phyloP scores from a whole-genome alignment of 257 asterid genomes.

The Anisodus tanguticus region DNA sequence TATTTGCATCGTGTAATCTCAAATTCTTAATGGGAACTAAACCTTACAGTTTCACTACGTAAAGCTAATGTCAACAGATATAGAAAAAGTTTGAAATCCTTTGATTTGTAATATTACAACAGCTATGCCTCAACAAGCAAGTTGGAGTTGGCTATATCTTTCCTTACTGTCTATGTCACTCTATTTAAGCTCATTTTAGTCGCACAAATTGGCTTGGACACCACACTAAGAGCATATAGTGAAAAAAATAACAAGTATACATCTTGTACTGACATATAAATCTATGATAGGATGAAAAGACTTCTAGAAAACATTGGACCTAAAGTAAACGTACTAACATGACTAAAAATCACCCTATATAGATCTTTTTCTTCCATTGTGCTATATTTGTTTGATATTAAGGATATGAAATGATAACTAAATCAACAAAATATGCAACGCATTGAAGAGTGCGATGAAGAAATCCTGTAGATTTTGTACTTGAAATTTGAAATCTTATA shows the following conservation, averaged over 20 bases:
- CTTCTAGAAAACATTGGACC: slow-evolving; percentile 9
- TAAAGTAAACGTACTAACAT: background rate
- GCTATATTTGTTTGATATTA: background rate
- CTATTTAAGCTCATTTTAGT: background rate
- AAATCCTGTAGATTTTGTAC: background rate
- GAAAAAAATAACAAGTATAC: background rate
- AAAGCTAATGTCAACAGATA: background rate
- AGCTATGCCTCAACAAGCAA: slow-evolving; percentile 17
- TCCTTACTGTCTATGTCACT: background rate
- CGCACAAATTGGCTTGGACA: background rate
- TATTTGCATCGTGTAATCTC: background rate
- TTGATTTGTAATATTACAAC: background rate
- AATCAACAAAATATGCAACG: background rate
- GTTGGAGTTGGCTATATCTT: background rate
- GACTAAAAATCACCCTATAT: background rate
- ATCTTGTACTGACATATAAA: background rate
- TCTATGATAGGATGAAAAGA: background rate
- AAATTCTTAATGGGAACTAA: background rate
- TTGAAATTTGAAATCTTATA: background rate
- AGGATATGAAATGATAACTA: background rate
- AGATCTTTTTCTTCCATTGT: slow-evolving; percentile 3
- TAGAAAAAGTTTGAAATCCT: background rate
- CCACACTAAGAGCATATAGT: background rate
- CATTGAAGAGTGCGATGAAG: background rate
- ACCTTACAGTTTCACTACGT: background rate